Base-by-base conservation (phyloP, 2,329 filamentous ascomycete species). In the Ophiosphaerella narmari region DNA sequence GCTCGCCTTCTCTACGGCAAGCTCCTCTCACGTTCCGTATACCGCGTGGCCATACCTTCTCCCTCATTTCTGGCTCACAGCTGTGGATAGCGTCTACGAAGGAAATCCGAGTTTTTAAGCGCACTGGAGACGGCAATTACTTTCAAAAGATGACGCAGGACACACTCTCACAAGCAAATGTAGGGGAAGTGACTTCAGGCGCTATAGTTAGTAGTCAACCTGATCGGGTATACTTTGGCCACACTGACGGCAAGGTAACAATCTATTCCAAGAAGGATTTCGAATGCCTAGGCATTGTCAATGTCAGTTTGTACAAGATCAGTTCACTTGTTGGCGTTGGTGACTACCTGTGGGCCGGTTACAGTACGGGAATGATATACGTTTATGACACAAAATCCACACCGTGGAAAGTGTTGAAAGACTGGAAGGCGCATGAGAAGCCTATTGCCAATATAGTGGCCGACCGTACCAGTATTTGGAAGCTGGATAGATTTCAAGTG, bases 231-330 rank as follows among this genome's bases (percentile, higher is more conserved):
- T 96, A 91, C 71, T 88, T 99, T 60, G 94, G 94, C 1, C 94
- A 99, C 69, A 85, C 84, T 11, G 94, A 99, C 71, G 94, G 94
- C 40, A 97, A 97, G 71, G 85, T 99, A 47, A 94, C 90, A 51
- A 86, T 97, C n/a, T 97, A 96, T 74, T 93, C 90, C 2, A 84
- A 84, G 21, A 82, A 80, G 21, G 86, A 92, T 63, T 94, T 89
- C 68, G 77, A 85, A 0, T 96, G 90, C 63, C 68, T 95, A n/a
- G 85, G 84, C 5, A 80, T 96, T 32, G 78, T 97, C 52, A 96
- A 86, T 64, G 83, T 97, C 62, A 97, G 91, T 72, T 83, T 92
- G 12, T 97, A 95, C 81, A 97, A 97, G 74, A 96, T 99, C 73
- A 96, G 91, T 69, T 86, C 89, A 32, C 78, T 99, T 46, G 84